phyloP scores from a whole-genome alignment of 2,329 filamentous ascomycete species.

The Paraphaeosphaeria minitans region DNA sequence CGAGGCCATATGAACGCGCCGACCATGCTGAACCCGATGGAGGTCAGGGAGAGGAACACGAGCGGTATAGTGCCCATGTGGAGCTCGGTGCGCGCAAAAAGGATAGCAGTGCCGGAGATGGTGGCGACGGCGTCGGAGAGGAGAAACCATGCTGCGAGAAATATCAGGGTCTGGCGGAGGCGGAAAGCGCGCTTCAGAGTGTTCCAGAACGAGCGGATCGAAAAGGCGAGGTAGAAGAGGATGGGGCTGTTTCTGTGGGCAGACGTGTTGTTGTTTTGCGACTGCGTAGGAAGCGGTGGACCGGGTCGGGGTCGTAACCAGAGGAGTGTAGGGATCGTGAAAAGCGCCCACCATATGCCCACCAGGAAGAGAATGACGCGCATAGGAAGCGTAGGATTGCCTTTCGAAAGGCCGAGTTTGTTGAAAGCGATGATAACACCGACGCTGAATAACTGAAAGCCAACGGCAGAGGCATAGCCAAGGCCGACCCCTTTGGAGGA shows the following conservation, averaged over 20 bases:
- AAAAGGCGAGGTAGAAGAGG: constrained; percentile 74
- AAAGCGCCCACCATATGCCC: constrained; percentile 85
- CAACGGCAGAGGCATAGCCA: constrained; percentile 82
- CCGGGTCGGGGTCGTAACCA: constrained; percentile 86
- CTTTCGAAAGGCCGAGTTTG: constrained; percentile 54
- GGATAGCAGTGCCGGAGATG: constrained; percentile 88
- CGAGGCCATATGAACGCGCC: constrained; percentile 88
- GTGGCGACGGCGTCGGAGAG: constrained; percentile 92
- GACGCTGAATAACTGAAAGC: constrained; percentile 79
- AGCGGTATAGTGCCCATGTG: constrained; percentile 85
- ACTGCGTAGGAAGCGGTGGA: constrained; percentile 65
- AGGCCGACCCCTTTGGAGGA: constrained; percentile 89
- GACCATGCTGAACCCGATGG: constrained; percentile 79
- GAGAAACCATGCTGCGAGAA: constrained; percentile 86
- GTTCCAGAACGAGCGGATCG: constrained; percentile 80
- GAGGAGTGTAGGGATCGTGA: constrained; percentile 81
- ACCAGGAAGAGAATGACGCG: constrained; percentile 81
- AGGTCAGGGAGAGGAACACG: constrained; percentile 87
- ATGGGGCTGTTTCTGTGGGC: constrained; percentile 33
- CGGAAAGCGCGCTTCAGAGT: constrained; percentile 74
- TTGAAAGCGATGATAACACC: constrained; percentile 66
- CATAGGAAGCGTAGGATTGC: constrained; percentile 79
- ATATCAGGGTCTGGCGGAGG: constrained; percentile 73
- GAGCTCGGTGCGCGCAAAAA: constrained; percentile 90
- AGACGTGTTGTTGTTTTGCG: constrained; percentile 16